phyloP scores from a whole-genome alignment of 179 eudicot species.

The Corrigiola litoralis region DNA sequence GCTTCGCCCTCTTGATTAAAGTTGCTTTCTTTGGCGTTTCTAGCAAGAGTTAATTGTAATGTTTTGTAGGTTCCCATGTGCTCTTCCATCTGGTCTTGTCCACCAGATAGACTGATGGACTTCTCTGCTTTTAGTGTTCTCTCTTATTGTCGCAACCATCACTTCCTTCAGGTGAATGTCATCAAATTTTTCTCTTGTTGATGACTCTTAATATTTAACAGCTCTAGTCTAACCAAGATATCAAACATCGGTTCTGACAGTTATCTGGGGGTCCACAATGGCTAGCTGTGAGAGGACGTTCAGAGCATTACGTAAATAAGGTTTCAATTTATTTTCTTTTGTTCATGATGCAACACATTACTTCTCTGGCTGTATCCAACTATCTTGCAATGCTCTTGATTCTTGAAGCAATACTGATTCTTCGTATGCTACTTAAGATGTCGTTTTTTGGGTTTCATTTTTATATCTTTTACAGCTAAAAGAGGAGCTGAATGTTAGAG shows the following conservation, averaged over 20 bases:
- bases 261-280: constrained; percentile 91
- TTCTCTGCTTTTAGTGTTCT: constrained; percentile 76
- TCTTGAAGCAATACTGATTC: no score
- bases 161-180: constrained; percentile 71
- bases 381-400: no score
- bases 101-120: constrained; percentile 69
- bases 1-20: background rate
- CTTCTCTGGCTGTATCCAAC: no score
- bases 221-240: no score
- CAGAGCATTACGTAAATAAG: constrained; percentile 75
- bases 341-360: background rate
- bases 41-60: background rate
- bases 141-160: constrained; percentile 91
- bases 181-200: background rate
- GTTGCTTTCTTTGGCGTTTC: background rate
- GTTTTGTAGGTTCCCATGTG: constrained; percentile 71
- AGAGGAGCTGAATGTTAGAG: constrained; percentile 50
- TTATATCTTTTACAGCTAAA: no score
- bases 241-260: no score
- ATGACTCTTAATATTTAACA: no score
- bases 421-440: no score
- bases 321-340: constrained; percentile 18
- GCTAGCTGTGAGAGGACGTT: constrained; percentile 86
- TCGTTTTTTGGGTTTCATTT: no score
- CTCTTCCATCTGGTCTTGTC: constrained; percentile 91